Conservation (phyloP, 768 basidiomycete genomes). For the Melanogaster broomeanus region DNA sequence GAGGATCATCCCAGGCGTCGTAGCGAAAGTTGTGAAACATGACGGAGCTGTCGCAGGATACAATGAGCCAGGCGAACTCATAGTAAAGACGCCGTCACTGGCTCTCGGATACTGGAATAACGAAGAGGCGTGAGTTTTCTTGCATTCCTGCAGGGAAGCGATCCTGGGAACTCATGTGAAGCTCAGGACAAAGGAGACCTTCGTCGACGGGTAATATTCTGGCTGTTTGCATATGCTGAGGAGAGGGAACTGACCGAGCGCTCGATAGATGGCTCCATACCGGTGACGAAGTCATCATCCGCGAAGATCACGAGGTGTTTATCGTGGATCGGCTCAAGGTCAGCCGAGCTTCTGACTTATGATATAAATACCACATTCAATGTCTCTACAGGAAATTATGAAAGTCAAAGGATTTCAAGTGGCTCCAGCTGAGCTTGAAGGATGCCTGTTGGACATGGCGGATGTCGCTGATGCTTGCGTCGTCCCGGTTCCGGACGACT, state of each 20-base stretch:
- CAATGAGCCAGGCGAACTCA: constrained; percentile 62
- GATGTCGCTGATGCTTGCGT: constrained; percentile 66
- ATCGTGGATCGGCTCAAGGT: constrained; percentile 69
- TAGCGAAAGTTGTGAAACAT: constrained; percentile 53
- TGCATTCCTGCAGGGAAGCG: background rate
- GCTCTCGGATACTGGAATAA: constrained; percentile 55
- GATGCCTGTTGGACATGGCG: constrained; percentile 57
- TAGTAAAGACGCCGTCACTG: constrained; percentile 43
- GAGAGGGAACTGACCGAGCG: background rate
- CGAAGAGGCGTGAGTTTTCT: constrained; percentile 53
- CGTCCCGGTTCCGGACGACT: constrained; percentile 67
- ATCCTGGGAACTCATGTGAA: background rate
- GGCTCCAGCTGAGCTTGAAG: constrained; percentile 73
- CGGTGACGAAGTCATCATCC: constrained; percentile 63
- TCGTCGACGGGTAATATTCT: constrained; percentile 56
- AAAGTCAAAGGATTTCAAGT: constrained; percentile 76
- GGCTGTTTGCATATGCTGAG: background rate
- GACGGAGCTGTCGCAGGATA: constrained; percentile 58
- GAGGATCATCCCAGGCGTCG: constrained; percentile 51
- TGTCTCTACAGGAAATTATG: constrained; percentile 54
- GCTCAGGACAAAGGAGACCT: constrained; percentile 65
- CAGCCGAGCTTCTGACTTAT: background rate
- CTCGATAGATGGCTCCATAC: constrained; percentile 62
- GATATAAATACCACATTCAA: background rate
- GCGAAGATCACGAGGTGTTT: constrained; percentile 55